A percentile compares a stretch with the other conserved stretches of the same genome.
These are phyloP conservation scores for Melampsora americana DNA, from an alignment of 1,284 basidiomycete genomes.

Conservation along the genomic window DNA sequence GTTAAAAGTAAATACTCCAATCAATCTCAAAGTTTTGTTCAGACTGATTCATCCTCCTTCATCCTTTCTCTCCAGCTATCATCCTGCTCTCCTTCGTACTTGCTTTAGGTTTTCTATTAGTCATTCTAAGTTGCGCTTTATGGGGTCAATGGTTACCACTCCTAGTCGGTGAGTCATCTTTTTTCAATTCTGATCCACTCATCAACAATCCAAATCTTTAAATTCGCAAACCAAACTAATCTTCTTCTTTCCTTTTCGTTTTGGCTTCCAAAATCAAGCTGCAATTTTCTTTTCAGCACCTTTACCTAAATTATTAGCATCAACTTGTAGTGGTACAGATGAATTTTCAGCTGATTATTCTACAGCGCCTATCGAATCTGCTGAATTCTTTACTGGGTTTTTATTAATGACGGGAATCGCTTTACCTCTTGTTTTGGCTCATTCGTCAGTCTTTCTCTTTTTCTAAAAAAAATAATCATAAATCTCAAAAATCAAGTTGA, in stretches of 20 bases:
- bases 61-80: constrained; percentile 57
- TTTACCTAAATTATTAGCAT: constrained; percentile 77
- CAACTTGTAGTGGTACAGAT: constrained; percentile 58
- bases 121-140: constrained; percentile 94
- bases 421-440: constrained; percentile 84
- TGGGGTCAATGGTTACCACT: constrained; percentile 97
- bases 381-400: constrained; percentile 85
- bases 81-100: constrained; percentile 93
- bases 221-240: no score
- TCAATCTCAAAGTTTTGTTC: neutral
- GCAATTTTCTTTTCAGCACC: constrained; percentile 93
- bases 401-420: constrained; percentile 88
- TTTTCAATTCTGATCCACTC: neutral
- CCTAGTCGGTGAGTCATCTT: constrained; percentile 80
- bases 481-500: no score
- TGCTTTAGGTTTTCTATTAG: constrained; percentile 90
- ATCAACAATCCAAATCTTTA: constrained; percentile 6
- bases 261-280: no score
- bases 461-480: neutral
- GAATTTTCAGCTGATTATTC: constrained; percentile 62
- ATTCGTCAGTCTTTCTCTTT: no score
- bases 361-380: constrained; percentile 82
- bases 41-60: neutral
- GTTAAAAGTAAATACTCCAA: constrained; percentile 30
- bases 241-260: no score